Evolutionary conservation across 2,329 filamentous ascomycete genomes (phyloP).

Genomic region (Ciborinia camelliae): DNA sequence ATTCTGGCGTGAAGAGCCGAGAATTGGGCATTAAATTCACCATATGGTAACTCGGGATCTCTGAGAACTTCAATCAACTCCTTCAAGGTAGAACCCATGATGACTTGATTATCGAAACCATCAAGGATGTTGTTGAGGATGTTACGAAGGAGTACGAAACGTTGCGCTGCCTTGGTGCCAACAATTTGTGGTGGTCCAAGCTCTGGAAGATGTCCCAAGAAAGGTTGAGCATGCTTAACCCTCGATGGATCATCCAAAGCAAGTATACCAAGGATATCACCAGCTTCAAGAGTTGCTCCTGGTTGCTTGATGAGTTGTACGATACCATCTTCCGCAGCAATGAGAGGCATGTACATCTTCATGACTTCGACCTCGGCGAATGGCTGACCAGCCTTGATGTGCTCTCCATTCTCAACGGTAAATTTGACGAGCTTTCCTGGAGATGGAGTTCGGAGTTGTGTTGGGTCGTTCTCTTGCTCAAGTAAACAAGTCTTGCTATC

Average conservation of each 20-base stretch:
- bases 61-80: slow-evolving; percentile 88
- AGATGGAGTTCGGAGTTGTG: slow-evolving; percentile 88
- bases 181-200: slow-evolving; percentile 83
- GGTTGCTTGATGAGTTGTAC: slow-evolving; percentile 99
- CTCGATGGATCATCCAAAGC: slow-evolving; percentile 91
- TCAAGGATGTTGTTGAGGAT: slow-evolving; percentile 84
- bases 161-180: slow-evolving; percentile 87
- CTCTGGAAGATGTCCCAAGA: slow-evolving; percentile 84
- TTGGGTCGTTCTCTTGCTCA: slow-evolving; percentile 98
- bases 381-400: slow-evolving; percentile 86
- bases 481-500: slow-evolving; percentile 97
- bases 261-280: slow-evolving; percentile 97
- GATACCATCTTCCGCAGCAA: slow-evolving; percentile 91
- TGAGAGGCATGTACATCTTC: slow-evolving; percentile 99
- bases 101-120: slow-evolving; percentile 95
- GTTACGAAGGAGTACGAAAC: slow-evolving; percentile 71
- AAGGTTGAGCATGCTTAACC: slow-evolving; percentile 94
- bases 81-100: slow-evolving; percentile 84
- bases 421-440: slow-evolving; percentile 99
- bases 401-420: slow-evolving; percentile 89
- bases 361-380: slow-evolving; percentile 99
- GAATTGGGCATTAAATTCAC: slow-evolving; percentile 94
- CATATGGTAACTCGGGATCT: slow-evolving; percentile 86
- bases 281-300: slow-evolving; percentile 93
- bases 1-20: slow-evolving; percentile 96